phyloP scores from a whole-genome alignment of 805 yeast species.

The Priceomyces medius region DNA sequence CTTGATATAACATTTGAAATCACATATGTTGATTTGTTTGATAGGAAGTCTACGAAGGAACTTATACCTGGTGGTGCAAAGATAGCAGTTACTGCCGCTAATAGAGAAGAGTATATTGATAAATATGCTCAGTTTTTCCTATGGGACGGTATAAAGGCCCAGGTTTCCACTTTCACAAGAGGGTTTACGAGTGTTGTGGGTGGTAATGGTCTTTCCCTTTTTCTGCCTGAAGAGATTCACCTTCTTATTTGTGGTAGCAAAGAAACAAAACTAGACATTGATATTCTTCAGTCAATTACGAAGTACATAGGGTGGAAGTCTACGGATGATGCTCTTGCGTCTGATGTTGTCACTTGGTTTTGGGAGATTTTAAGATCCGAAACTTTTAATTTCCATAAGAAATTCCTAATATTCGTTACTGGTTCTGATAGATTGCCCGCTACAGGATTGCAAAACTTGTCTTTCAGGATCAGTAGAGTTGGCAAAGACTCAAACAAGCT shows the following conservation, averaged over 20 bases:
- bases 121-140: constrained; percentile 62
- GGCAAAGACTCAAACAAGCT: constrained; percentile 46
- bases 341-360: constrained; percentile 67
- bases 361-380: constrained; percentile 72
- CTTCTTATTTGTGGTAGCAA: constrained; percentile 74
- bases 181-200: constrained; percentile 81
- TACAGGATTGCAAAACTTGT: constrained; percentile 77
- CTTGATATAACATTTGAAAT: constrained; percentile 62
- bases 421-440: constrained; percentile 94
- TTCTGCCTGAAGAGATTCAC: constrained; percentile 80
- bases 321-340: constrained; percentile 34
- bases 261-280: constrained; percentile 63
- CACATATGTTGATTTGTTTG: constrained; percentile 51
- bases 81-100: constrained; percentile 55
- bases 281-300: constrained; percentile 66
- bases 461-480: constrained; percentile 62
- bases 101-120: constrained; percentile 60
- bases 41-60: constrained; percentile 43
- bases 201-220: constrained; percentile 75
- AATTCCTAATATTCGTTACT: constrained; percentile 72
- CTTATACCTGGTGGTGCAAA: constrained; percentile 59
- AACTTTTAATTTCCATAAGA: constrained; percentile 50
- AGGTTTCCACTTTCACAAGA: constrained; percentile 55
- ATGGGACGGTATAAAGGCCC: constrained; percentile 50
- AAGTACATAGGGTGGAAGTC: constrained; percentile 66